phyloP scores from a whole-genome alignment of 2,329 filamentous ascomycete genomes.

The Fusarium neocosmosporiellum region DNA sequence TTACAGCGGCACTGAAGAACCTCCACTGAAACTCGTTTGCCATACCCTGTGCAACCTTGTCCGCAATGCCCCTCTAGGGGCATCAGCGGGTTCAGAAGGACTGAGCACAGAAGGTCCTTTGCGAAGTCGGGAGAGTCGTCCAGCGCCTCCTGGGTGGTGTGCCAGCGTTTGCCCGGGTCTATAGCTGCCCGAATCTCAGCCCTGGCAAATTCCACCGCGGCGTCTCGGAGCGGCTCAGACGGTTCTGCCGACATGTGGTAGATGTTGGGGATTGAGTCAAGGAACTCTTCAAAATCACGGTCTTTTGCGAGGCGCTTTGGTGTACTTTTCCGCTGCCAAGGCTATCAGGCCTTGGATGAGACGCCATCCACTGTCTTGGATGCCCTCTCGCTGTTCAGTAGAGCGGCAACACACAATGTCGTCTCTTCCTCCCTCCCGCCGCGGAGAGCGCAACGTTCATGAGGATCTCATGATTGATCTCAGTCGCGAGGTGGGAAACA shows the following conservation, averaged over 20 bases:
- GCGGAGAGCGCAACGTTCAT: background rate
- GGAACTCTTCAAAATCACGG: background rate
- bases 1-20: constrained; percentile 3
- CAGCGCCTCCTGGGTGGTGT: background rate
- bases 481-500: background rate
- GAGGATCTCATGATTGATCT: background rate
- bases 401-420: background rate
- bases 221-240: constrained; percentile 2
- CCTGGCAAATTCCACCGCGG: background rate
- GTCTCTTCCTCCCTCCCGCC: background rate
- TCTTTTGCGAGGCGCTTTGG: background rate
- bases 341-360: constrained; percentile 4
- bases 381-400: background rate
- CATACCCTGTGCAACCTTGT: background rate
- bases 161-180: rapidly evolving
- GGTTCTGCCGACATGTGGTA: background rate
- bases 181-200: background rate
- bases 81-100: background rate
- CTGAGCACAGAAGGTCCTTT: constrained; percentile 15
- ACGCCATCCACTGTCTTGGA: background rate
- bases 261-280: constrained; percentile 8
- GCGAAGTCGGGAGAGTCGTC: constrained; percentile 11
- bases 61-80: background rate
- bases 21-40: background rate
- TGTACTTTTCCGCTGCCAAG: constrained; percentile 17